Conservation (phyloP, 768 basidiomycete species). For the Tubosaeta brunneosetosa region DNA sequence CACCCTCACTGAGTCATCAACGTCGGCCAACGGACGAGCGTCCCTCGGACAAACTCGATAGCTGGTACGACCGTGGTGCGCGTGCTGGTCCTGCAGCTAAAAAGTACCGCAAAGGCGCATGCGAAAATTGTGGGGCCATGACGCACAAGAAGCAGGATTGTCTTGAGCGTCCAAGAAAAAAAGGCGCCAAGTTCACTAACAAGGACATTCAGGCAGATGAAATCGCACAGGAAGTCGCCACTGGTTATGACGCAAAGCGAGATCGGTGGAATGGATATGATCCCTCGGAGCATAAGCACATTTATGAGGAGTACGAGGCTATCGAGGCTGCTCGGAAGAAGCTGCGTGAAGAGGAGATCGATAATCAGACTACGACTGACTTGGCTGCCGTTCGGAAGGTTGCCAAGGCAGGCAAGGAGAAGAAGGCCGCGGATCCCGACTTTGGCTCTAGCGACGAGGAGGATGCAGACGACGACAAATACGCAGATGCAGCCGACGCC, state of each 20-base stretch:
- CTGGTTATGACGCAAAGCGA: conserved; percentile 88
- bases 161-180: conserved; percentile 92
- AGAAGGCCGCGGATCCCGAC: conserved; percentile 73
- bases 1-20: conserved; percentile 92
- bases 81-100: conserved; percentile 88
- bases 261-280: conserved; percentile 99
- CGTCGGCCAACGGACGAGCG: conserved; percentile 65
- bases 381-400: conserved; percentile 88
- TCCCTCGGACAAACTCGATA: conserved; percentile 64
- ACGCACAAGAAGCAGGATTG: conserved; percentile 91
- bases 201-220: conserved; percentile 91
- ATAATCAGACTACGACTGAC: conserved; percentile 93
- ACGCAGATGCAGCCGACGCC: conserved; percentile 95
- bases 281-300: conserved; percentile 73
- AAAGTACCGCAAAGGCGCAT: conserved; percentile 96
- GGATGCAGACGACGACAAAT: conserved; percentile 95
- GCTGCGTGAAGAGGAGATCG: conserved; percentile 93
- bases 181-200: conserved; percentile 90
- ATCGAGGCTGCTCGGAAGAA: conserved; percentile 88
- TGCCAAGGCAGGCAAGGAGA: conserved; percentile 82
- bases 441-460: conserved; percentile 97
- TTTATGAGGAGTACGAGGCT: conserved; percentile 93
- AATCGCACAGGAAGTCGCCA: conserved; percentile 70
- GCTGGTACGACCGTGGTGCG: conserved; percentile 87
- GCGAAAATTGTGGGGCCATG: conserved; percentile 98